A percentile compares a stretch with the other conserved stretches of the same genome.
Evolutionary conservation across 2,329 filamentous ascomycete species (phyloP).

Genomic region (Septoria linicola): DNA sequence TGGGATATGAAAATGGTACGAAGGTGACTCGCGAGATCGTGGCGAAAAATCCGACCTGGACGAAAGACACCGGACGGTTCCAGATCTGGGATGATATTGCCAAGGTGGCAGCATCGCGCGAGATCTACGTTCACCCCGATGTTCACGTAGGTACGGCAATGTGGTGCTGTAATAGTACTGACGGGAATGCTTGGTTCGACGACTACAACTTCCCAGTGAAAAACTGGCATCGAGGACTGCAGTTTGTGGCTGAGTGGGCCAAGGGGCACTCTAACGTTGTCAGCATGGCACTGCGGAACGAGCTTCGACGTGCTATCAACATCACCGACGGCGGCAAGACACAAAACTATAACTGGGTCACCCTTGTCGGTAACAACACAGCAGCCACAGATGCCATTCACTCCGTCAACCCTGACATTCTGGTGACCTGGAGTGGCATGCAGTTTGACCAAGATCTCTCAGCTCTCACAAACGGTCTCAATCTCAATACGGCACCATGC

Average conservation of each 20-base stretch:
- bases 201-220: slow-evolving; percentile 30
- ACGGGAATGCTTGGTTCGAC: slow-evolving; percentile 61
- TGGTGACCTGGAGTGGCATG: slow-evolving; percentile 30
- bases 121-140: slow-evolving; percentile 60
- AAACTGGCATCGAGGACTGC: slow-evolving; percentile 29
- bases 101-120: slow-evolving; percentile 35
- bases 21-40: slow-evolving; percentile 42
- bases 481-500: slow-evolving; percentile 41
- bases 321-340: slow-evolving; percentile 21
- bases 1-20: slow-evolving; percentile 44
- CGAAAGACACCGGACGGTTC: slow-evolving; percentile 42
- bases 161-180: slow-evolving; percentile 58
- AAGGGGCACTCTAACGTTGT: slow-evolving; percentile 29
- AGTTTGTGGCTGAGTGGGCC: slow-evolving; percentile 29
- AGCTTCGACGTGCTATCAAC: slow-evolving; percentile 29
- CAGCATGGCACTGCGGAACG: slow-evolving; percentile 31
- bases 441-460: slow-evolving; percentile 31
- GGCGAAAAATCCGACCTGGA: slow-evolving; percentile 40
- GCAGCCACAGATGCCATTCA: slow-evolving; percentile 30
- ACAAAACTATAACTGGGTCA: slow-evolving; percentile 29
- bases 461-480: slow-evolving; percentile 37
- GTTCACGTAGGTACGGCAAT: slow-evolving; percentile 60
- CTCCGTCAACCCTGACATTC: slow-evolving; percentile 27
- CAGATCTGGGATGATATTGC: slow-evolving; percentile 38
- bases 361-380: slow-evolving; percentile 29